Conservation (phyloP, 345 rosid genomes). For the Lepidium africanum region DNA sequence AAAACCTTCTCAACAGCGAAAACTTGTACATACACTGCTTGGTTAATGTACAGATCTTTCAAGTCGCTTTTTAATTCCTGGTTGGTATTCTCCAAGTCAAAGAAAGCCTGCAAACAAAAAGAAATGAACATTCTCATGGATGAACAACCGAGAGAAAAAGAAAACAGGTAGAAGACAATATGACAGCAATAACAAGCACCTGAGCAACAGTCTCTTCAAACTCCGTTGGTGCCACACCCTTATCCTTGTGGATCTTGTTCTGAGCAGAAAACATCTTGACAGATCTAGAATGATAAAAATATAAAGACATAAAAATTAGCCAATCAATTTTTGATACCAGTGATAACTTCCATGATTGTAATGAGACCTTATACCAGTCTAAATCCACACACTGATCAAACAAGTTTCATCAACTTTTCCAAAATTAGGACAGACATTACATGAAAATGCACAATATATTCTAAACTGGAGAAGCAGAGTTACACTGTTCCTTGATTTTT, state of each 20-base stretch:
- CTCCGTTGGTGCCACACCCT: slow-evolving; percentile 75
- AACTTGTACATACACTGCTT: slow-evolving; percentile 50
- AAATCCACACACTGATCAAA: neutral
- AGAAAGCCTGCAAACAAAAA: slow-evolving; percentile 45
- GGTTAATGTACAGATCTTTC: slow-evolving; percentile 74
- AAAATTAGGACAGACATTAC: neutral
- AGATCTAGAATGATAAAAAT: slow-evolving; percentile 22
- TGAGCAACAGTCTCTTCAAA: slow-evolving; percentile 85
- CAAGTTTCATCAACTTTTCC: neutral
- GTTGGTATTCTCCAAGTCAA: slow-evolving; percentile 79
- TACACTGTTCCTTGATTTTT: neutral
- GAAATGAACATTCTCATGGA: neutral
- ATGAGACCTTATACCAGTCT: neutral
- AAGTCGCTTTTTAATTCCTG: slow-evolving; percentile 75
- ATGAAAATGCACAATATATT: too few species aligned
- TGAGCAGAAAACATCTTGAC: slow-evolving; percentile 67
- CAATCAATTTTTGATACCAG: neutral
- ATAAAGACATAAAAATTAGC: neutral
- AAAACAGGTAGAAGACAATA: too few species aligned
- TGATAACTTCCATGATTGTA: neutral
- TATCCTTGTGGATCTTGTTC: slow-evolving; percentile 83
- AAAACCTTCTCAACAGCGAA: neutral
- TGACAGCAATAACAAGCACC: slow-evolving; percentile 23
- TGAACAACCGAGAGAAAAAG: neutral
- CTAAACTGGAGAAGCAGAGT: too few species aligned